A percentile compares a stretch with the other conserved stretches of the same genome.
Evolutionary conservation across 2,329 filamentous ascomycete species (phyloP).

Genomic region (Pyrenochaeta sp.): DNA sequence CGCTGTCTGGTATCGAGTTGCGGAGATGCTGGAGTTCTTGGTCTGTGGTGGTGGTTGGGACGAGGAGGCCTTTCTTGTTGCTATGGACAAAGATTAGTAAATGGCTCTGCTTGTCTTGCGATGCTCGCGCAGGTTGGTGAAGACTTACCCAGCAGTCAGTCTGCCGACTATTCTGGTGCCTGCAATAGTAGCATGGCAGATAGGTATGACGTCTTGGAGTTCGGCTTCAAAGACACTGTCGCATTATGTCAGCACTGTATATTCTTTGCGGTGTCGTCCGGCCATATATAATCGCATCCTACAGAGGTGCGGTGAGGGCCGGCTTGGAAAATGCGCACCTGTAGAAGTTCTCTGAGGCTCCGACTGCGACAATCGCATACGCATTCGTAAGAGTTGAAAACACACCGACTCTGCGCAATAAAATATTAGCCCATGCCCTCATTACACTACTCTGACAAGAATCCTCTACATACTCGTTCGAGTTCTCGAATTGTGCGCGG

Average conservation of each 20-base stretch:
- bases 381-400: slow-evolving; percentile 97
- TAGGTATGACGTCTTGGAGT: slow-evolving; percentile 95
- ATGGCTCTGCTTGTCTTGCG: not conserved
- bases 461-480: slow-evolving; percentile 75
- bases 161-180: slow-evolving; percentile 96
- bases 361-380: slow-evolving; percentile 92
- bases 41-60: slow-evolving; percentile 94
- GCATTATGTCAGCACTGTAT: slow-evolving; percentile 22
- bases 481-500: slow-evolving; percentile 79
- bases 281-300: too few species aligned
- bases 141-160: slow-evolving; percentile 82
- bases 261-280: too few species aligned
- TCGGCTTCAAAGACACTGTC: slow-evolving; percentile 92
- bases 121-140: not conserved
- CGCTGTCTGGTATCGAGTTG: slow-evolving; percentile 88
- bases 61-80: slow-evolving; percentile 95
- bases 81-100: slow-evolving; percentile 52
- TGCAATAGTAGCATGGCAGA: slow-evolving; percentile 94
- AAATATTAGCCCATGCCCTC: slow-evolving; percentile 17
- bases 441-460: slow-evolving; percentile 6
- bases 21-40: slow-evolving; percentile 97
- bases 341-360: slow-evolving; percentile 99
- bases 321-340: slow-evolving; percentile 59
- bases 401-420: slow-evolving; percentile 79
- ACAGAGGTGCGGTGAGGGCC: too few species aligned